A percentile compares a stretch with the other conserved stretches of the same genome.
Conservation (phyloP, 2,329 filamentous ascomycete genomes). For the Nigrograna mackinnonii region DNA sequence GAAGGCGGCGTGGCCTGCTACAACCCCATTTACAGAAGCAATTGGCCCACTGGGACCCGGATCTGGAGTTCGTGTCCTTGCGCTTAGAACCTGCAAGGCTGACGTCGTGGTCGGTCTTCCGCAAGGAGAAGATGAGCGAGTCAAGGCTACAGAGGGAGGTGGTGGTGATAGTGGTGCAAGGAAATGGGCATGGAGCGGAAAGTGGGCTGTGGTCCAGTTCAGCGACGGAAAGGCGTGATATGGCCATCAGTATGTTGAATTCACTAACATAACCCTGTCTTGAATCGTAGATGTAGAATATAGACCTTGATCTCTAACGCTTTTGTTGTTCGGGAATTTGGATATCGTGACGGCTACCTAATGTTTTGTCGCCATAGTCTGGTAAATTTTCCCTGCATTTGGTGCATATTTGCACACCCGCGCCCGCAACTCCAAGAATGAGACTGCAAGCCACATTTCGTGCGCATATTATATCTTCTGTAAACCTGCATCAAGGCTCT, state of each 20-base stretch:
- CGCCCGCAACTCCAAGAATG: no score
- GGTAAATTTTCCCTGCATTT: no score
- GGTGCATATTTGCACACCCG: no score
- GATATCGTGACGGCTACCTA: no score
- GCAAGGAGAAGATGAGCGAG: slow-evolving; percentile 78
- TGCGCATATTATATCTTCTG: no score
- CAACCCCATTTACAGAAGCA: slow-evolving; percentile 81
- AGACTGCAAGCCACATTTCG: no score
- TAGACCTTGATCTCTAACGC: no score
- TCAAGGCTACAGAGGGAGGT: slow-evolving; percentile 69
- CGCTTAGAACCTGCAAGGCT: slow-evolving; percentile 92
- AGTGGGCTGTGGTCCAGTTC: slow-evolving; percentile 94
- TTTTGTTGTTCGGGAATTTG: no score
- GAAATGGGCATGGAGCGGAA: slow-evolving; percentile 94
- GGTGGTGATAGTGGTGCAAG: slow-evolving; percentile 71
- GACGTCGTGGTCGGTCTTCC: slow-evolving; percentile 92
- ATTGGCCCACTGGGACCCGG: slow-evolving; percentile 82
- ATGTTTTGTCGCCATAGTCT: no score
- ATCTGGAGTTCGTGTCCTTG: slow-evolving; percentile 82
- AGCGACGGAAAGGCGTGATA: slow-evolving; percentile 64
- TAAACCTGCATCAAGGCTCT: no score
- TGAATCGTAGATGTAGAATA: no score
- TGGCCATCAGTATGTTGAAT: not conserved
- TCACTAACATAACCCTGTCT: no score
- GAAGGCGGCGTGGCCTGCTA: slow-evolving; percentile 81